phyloP scores from a whole-genome alignment of 768 basidiomycete genomes.

The Rhizopogon salebrosus region DNA sequence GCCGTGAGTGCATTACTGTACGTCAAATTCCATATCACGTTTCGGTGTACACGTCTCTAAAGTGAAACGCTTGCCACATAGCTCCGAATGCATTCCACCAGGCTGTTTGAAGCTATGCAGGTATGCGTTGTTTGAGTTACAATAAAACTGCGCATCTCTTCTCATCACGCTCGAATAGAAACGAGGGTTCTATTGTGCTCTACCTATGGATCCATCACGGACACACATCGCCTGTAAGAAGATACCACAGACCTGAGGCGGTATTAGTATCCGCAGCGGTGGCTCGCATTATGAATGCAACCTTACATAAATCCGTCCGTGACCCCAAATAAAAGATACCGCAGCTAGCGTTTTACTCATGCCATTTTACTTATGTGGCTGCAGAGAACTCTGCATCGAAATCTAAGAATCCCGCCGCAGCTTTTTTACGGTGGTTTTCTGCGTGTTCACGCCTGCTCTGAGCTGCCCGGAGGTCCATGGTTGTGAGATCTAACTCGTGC shows the following conservation, averaged over 20 bases:
- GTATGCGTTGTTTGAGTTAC: conserved; percentile 24
- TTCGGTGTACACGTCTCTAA: conserved; percentile 5
- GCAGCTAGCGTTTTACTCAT: neutral
- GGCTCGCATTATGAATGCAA: neutral
- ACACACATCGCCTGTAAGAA: conserved; percentile 69
- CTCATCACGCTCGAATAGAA: conserved; percentile 32
- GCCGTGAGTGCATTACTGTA: conserved; percentile 53
- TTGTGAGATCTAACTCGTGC: conserved; percentile 57
- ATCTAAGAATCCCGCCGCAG: conserved; percentile 56
- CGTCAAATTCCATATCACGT: conserved; percentile 16
- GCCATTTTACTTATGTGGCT: too few species aligned
- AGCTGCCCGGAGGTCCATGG: conserved; percentile 54
- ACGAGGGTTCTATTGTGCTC: conserved; percentile 62
- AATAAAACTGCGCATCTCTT: neutral
- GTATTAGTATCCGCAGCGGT: conserved; percentile 2
- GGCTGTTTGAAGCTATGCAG: conserved; percentile 71
- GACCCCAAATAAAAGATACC: neutral
- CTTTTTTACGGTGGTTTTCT: conserved; percentile 55
- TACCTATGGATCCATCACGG: conserved; percentile 59
- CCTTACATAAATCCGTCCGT: neutral
- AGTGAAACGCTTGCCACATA: conserved; percentile 23
- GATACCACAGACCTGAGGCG: conserved; percentile 39
- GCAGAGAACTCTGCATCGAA: conserved; percentile 35
- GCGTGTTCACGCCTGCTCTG: conserved; percentile 55
- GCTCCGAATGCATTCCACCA: conserved; percentile 59